Evolutionary conservation across 208 protist genomes (phyloP).

Genomic region (Leishmania gerbilli): DNA sequence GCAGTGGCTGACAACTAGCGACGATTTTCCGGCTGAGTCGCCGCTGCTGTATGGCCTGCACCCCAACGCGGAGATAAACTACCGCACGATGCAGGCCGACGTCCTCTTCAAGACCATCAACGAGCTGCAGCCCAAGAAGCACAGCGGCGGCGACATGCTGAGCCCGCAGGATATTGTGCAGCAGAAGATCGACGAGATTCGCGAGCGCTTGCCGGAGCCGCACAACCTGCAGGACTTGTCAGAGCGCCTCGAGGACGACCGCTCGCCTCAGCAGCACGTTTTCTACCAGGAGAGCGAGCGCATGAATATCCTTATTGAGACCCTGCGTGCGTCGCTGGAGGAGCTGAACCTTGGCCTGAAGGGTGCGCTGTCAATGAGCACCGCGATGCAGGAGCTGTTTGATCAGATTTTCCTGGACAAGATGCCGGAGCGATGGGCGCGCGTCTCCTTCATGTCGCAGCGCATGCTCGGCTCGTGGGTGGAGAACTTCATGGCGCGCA

Average conservation of each 20-base stretch:
- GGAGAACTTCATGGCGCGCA: slow-evolving; percentile 94
- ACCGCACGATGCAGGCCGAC: slow-evolving; percentile 95
- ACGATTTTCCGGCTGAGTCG: slow-evolving; percentile 95
- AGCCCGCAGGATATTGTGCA: slow-evolving; percentile 92
- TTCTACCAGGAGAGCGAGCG: slow-evolving; percentile 98
- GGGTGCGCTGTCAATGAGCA: slow-evolving; percentile 94
- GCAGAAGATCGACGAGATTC: slow-evolving; percentile 93
- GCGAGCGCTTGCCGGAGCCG: slow-evolving; percentile 88
- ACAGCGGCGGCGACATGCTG: slow-evolving; percentile 83
- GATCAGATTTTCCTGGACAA: slow-evolving; percentile 93
- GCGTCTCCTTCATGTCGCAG: slow-evolving; percentile 96
- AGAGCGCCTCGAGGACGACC: slow-evolving; percentile 95
- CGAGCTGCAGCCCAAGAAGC: slow-evolving; percentile 96
- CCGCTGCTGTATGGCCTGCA: slow-evolving; percentile 98
- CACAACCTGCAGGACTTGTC: slow-evolving; percentile 93
- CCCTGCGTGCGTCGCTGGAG: slow-evolving; percentile 92
- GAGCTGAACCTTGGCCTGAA: slow-evolving; percentile 98
- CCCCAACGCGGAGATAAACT: slow-evolving; percentile 99
- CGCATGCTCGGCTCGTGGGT: slow-evolving; percentile 95
- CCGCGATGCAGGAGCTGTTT: slow-evolving; percentile 93
- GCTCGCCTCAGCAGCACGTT: slow-evolving; percentile 97
- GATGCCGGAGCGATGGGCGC: slow-evolving; percentile 95
- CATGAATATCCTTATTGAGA: slow-evolving; percentile 96
- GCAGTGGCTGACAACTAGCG: slow-evolving; percentile 91
- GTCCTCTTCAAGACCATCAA: slow-evolving; percentile 97